These are phyloP conservation scores for Populus alba DNA, from an alignment of 345 rosid genomes.

Conservation along the genomic window DNA sequence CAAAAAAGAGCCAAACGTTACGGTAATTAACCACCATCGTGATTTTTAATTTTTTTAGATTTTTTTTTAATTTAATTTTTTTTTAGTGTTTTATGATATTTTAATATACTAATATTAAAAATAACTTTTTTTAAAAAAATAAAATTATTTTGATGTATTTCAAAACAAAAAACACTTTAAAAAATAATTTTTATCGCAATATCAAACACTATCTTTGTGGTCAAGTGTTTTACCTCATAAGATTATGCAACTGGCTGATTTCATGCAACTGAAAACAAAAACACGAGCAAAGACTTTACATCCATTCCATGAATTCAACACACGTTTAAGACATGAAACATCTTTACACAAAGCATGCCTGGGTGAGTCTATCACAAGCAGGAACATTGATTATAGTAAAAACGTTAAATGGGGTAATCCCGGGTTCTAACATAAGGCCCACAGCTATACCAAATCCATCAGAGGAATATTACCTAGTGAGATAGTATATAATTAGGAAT, in stretches of 20 bases:
- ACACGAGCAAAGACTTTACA: background rate
- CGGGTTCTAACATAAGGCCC: constrained; percentile 19
- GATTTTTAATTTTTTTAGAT: no score
- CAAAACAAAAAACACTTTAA: no score
- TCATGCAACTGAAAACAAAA: background rate
- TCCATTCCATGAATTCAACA: constrained; percentile 10
- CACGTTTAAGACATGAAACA: constrained; percentile 3
- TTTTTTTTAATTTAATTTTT: no score
- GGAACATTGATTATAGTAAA: constrained; percentile 21
- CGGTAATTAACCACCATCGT: no score
- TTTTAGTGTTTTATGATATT: no score
- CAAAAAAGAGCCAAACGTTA: no score
- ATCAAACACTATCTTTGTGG: background rate
- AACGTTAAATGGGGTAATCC: constrained; percentile 13
- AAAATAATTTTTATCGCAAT: no score
- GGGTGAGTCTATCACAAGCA: constrained; percentile 20
- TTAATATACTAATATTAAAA: no score
- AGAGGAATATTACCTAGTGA: constrained; percentile 51
- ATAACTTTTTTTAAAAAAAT: no score
- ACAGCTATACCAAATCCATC: constrained; percentile 7
- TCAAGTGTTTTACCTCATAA: background rate
- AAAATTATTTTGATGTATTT: no score
- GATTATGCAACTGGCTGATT: background rate
- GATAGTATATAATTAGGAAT: constrained; percentile 79
- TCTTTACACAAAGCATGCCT: constrained; percentile 30